Conservation (phyloP, 345 rosid genomes). For the Syzygium aqueum region DNA sequence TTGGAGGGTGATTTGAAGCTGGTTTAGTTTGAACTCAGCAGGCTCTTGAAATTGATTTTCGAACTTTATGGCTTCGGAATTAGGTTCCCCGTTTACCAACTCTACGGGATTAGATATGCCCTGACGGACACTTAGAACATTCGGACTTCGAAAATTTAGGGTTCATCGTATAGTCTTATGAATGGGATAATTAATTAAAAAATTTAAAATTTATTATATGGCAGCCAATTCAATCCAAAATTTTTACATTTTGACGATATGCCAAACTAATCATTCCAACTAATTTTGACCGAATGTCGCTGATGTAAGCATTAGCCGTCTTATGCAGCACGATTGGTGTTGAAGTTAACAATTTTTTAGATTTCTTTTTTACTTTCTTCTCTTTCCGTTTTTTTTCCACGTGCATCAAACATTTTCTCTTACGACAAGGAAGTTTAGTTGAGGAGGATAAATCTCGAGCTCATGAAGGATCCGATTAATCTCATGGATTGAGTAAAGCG, state of each 20-base stretch:
- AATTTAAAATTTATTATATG: fast-evolving
- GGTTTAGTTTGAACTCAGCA: not conserved
- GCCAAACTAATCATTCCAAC: fast-evolving
- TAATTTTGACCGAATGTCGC: no score
- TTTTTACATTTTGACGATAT: no score
- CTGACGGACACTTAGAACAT: not conserved
- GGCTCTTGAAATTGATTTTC: not conserved
- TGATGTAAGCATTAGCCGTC: fast-evolving
- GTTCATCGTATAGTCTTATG: not conserved
- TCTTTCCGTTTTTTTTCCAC: no score
- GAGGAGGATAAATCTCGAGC: not conserved
- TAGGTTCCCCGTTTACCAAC: not conserved
- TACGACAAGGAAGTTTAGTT: not conserved
- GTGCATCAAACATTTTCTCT: not conserved
- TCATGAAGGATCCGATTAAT: not conserved
- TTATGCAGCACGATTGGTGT: no score
- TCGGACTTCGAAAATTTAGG: not conserved
- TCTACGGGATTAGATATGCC: not conserved
- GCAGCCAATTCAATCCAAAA: fast-evolving
- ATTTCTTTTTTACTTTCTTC: no score
- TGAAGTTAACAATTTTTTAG: no score
- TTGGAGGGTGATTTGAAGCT: not conserved
- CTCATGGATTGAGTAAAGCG: not conserved
- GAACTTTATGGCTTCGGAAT: not conserved
- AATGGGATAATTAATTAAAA: not conserved